Percentiles rank a stretch among this genome's conserved stretches.
These are phyloP conservation scores for Lasiodiplodia theobromae DNA, from an alignment of 2,329 filamentous ascomycete species.

Conservation along the genomic window DNA sequence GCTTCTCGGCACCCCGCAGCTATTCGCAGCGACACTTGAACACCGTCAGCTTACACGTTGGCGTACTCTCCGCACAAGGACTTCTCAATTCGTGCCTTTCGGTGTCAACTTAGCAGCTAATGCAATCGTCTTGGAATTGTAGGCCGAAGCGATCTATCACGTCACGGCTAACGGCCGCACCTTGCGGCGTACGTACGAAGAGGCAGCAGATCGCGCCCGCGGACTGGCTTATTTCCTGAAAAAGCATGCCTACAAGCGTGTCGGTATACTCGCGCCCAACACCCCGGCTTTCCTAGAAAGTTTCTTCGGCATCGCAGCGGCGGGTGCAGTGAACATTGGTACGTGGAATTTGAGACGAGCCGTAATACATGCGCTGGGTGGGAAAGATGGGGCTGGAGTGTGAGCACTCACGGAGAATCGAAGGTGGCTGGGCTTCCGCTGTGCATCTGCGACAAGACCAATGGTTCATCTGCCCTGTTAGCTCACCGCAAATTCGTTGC, in stretches of 20 bases:
- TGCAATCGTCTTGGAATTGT: neutral
- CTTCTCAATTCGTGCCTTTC: neutral
- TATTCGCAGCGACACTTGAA: neutral
- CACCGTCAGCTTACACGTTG: neutral
- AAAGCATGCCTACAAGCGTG: conserved; percentile 74
- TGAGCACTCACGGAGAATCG: neutral
- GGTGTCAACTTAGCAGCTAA: neutral
- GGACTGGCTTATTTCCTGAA: conserved; percentile 88
- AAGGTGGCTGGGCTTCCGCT: neutral
- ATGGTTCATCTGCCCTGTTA: neutral
- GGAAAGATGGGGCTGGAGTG: neutral
- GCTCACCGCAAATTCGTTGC: neutral
- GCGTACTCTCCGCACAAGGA: neutral
- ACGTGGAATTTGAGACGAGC: conserved; percentile 19
- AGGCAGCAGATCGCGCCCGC: conserved; percentile 83
- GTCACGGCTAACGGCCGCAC: conserved; percentile 77
- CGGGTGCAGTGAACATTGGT: conserved; percentile 78
- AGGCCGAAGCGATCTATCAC: conserved; percentile 84
- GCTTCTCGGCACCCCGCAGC: neutral
- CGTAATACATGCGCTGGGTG: neutral
- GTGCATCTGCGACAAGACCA: neutral
- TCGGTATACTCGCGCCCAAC: conserved; percentile 89
- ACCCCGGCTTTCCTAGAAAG: conserved; percentile 93
- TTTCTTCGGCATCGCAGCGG: conserved; percentile 85
- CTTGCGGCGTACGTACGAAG: conserved; percentile 77